phyloP scores from a whole-genome alignment of 2,329 filamentous ascomycete species.

The Cladosporium sp. region DNA sequence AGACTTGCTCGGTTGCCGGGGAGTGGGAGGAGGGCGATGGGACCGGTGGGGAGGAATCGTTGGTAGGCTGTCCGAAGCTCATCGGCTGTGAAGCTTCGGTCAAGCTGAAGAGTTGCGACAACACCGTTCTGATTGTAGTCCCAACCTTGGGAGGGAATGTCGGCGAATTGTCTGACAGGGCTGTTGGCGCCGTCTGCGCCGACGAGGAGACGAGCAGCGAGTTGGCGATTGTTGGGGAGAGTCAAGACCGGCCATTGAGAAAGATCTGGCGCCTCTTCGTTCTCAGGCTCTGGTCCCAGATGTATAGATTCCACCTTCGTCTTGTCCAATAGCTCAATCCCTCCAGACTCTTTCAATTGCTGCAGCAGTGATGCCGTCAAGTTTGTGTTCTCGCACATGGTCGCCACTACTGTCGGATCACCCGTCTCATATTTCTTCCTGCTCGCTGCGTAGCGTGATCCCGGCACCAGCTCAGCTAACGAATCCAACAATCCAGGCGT shows the following conservation, averaged over 20 bases:
- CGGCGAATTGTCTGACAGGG: constrained; percentile 83
- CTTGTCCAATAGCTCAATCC: constrained; percentile 66
- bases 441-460: constrained; percentile 21
- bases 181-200: constrained; percentile 95
- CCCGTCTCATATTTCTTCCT: constrained; percentile 21
- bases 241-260: constrained; percentile 82
- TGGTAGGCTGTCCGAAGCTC: constrained; percentile 78
- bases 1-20: constrained; percentile 78
- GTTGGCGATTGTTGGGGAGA: constrained; percentile 57
- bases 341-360: constrained; percentile 54
- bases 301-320: constrained; percentile 75
- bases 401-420: constrained; percentile 60
- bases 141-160: constrained; percentile 82
- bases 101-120: constrained; percentile 76
- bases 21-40: constrained; percentile 84
- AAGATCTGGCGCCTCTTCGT: constrained; percentile 58
- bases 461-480: constrained; percentile 26
- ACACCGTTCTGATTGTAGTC: constrained; percentile 89
- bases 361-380: constrained; percentile 70
- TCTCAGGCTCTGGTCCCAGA: constrained; percentile 60
- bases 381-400: constrained; percentile 95
- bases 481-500: constrained; percentile 22
- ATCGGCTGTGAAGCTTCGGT: constrained; percentile 25
- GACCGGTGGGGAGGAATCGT: constrained; percentile 87
- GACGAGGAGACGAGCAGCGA: constrained; percentile 79